Conservation (phyloP, 139 green algal species). For the Desmodesmus armatus region DNA sequence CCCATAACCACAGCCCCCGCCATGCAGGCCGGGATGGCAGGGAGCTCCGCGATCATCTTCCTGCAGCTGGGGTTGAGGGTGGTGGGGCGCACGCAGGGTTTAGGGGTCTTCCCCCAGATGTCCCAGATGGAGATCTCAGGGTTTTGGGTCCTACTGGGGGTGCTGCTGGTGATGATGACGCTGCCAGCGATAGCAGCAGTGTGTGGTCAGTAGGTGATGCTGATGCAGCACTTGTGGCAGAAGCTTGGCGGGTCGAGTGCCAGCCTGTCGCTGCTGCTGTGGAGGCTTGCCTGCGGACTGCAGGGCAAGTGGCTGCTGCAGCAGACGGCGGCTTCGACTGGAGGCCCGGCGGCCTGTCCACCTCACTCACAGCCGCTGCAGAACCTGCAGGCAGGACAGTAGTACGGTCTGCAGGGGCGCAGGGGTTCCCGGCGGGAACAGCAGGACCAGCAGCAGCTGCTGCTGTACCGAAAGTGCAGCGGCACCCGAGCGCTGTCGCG, state of each 20-base stretch:
- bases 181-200: background rate
- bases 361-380: constrained; percentile 6
- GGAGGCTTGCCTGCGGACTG: background rate
- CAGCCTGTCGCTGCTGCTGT: constrained; percentile 28
- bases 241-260: constrained; percentile 3
- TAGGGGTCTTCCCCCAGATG: too few relatives aligned
- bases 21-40: background rate
- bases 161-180: background rate
- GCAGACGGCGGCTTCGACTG: constrained; percentile 7
- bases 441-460: background rate
- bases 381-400: background rate
- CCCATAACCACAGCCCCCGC: background rate
- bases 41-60: background rate
- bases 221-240: background rate
- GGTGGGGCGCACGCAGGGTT: background rate
- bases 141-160: background rate
- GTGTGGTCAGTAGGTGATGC: background rate
- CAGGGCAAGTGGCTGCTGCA: background rate
- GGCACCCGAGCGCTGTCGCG: background rate
- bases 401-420: background rate
- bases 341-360: too few relatives aligned
- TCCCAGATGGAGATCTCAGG: too few relatives aligned
- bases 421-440: background rate
- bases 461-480: background rate
- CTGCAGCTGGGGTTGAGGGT: background rate